Percentiles rank a stretch among this genome's conserved stretches.
phyloP scores from a whole-genome alignment of 2,329 filamentous ascomycete species.

The Monilinia aucupariae region DNA sequence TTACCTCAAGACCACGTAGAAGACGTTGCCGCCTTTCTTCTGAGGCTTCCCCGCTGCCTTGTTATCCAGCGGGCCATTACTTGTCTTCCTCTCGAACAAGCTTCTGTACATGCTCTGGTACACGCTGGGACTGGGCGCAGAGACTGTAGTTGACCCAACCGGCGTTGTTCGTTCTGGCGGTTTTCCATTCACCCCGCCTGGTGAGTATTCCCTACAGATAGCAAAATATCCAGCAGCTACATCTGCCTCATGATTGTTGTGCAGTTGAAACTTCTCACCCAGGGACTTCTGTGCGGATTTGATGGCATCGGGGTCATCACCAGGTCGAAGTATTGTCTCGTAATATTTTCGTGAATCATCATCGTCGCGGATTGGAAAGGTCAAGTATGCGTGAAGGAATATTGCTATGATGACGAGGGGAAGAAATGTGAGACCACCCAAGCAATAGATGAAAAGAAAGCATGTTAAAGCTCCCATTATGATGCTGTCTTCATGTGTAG shows the following conservation, averaged over 20 bases:
- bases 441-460: slow-evolving; percentile 70
- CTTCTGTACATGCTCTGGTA: slow-evolving; percentile 98
- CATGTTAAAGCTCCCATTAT: slow-evolving; percentile 33
- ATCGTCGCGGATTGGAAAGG: slow-evolving; percentile 53
- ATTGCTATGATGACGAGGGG: slow-evolving; percentile 61
- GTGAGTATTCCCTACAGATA: slow-evolving; percentile 88
- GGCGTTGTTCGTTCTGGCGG: slow-evolving; percentile 82
- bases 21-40: slow-evolving; percentile 74
- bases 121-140: slow-evolving; percentile 81
- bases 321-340: slow-evolving; percentile 47
- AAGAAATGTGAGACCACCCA: slow-evolving; percentile 84
- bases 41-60: slow-evolving; percentile 33
- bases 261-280: slow-evolving; percentile 56
- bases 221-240: slow-evolving; percentile 89
- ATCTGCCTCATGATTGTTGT: slow-evolving; percentile 58
- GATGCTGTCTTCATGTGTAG: slow-evolving; percentile 18
- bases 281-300: slow-evolving; percentile 54
- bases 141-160: slow-evolving; percentile 66
- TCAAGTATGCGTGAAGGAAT: slow-evolving; percentile 62
- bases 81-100: slow-evolving; percentile 78
- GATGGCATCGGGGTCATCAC: slow-evolving; percentile 61
- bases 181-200: slow-evolving; percentile 86
- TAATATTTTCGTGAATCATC: slow-evolving; percentile 34
- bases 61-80: slow-evolving; percentile 33
- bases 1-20: slow-evolving; percentile 84